Evolutionary conservation across 176 grass and related monocot genomes (phyloP).

Genomic region (Puccinellia tenuiflora): DNA sequence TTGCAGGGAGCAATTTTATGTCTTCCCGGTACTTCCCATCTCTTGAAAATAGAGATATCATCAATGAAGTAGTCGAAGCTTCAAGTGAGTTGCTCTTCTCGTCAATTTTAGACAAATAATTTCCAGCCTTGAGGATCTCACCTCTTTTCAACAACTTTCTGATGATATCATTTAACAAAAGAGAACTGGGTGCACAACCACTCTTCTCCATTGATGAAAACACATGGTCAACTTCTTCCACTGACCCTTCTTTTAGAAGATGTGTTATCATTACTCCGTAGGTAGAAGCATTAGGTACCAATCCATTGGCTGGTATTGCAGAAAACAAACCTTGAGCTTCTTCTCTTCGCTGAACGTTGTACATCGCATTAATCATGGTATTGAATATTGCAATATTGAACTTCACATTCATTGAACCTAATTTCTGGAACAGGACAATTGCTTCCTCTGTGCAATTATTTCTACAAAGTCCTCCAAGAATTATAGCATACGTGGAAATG

Average conservation of each 20-base stretch:
- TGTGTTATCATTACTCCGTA: not conserved
- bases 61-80: not conserved
- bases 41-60: not conserved
- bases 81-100: not conserved
- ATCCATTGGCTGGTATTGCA: not conserved
- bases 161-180: not conserved
- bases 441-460: not conserved
- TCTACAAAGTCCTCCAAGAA: not conserved
- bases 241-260: not conserved
- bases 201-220: not conserved
- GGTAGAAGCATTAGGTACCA: not conserved
- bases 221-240: not conserved
- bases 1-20: not conserved
- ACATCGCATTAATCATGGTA: not conserved
- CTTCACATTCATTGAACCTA: not conserved
- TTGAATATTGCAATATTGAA: not conserved
- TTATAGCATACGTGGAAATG: not conserved
- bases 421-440: not conserved
- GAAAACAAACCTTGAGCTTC: not conserved
- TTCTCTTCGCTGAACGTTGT: not conserved
- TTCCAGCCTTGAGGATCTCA: not conserved
- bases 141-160: not conserved
- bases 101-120: not conserved
- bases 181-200: not conserved
- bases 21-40: not conserved